Conservation (phyloP, 805 yeast genomes). For the Saccharomycopsis sp. region DNA sequence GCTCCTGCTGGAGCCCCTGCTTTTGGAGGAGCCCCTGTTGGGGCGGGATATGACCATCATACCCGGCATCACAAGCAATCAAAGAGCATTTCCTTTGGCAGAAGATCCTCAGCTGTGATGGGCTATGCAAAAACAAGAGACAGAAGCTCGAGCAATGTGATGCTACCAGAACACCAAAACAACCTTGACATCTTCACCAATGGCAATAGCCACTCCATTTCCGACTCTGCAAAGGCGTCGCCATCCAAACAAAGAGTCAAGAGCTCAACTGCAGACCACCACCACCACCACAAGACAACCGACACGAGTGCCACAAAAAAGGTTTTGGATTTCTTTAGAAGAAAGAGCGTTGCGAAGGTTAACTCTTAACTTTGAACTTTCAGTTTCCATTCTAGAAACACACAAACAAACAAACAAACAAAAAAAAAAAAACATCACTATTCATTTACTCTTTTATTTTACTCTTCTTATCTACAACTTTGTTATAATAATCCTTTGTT, state of each 20-base stretch:
- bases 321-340: slow-evolving; percentile 69
- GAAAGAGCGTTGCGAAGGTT: slow-evolving; percentile 40
- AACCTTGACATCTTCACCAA: not conserved
- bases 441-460: not conserved
- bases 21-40: not conserved
- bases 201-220: not conserved
- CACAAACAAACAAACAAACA: too few species aligned
- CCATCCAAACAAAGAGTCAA: slow-evolving; percentile 15
- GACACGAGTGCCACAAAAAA: slow-evolving; percentile 56
- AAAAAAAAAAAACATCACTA: too few species aligned
- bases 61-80: slow-evolving; percentile 7
- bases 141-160: slow-evolving; percentile 9
- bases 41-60: slow-evolving; percentile 1
- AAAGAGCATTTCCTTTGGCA: slow-evolving; percentile 15
- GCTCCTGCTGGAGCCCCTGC: too few species aligned
- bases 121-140: slow-evolving; percentile 6
- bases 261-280: slow-evolving; percentile 5
- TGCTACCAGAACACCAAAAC: not conserved
- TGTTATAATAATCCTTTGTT: not conserved
- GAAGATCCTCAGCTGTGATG: slow-evolving; percentile 6
- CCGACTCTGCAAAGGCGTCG: slow-evolving; percentile 3
- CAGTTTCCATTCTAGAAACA: not conserved
- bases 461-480: not conserved
- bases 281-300: not conserved
- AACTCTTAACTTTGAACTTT: not conserved